Evolutionary conservation across 129 eudicot species (phyloP).

Genomic region (Erigeron canadensis): DNA sequence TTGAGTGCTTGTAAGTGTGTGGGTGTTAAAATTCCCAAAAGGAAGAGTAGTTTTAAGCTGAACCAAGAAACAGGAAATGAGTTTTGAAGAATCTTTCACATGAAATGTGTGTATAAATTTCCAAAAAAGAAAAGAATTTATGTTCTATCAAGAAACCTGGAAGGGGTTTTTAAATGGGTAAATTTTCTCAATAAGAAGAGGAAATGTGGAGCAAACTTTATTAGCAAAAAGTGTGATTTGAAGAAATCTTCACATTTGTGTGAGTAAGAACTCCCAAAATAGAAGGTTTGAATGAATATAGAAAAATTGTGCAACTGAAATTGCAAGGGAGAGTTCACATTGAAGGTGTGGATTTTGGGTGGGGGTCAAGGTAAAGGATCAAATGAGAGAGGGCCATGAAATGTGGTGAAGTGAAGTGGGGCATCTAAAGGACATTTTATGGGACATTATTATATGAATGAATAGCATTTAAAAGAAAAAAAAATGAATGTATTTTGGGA

Average conservation of each 20-base stretch:
- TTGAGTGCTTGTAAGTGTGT: constrained; percentile 11
- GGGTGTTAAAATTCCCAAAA: constrained; percentile 19
- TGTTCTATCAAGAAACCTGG: constrained; percentile 26
- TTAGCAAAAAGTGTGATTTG: background rate
- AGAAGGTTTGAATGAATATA: background rate
- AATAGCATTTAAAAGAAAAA: constrained; percentile 10
- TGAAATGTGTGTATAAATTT: no score
- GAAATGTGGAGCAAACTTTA: background rate
- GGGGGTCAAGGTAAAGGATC: background rate
- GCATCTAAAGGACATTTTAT: constrained; percentile 36
- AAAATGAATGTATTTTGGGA: constrained; percentile 13
- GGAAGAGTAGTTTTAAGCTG: background rate
- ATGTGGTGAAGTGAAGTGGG: constrained; percentile 32
- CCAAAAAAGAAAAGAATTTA: no score
- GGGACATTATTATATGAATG: constrained; percentile 20
- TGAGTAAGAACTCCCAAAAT: background rate
- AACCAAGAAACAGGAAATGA: constrained; percentile 29
- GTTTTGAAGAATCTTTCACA: no score
- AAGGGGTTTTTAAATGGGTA: constrained; percentile 3
- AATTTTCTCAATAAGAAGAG: constrained; percentile 7
- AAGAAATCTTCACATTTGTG: constrained; percentile 13
- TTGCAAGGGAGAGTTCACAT: background rate
- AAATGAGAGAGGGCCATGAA: constrained; percentile 14
- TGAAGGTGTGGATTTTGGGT: constrained; percentile 8
- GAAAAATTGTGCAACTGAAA: background rate